Percentiles rank a stretch among this genome's conserved stretches.
Evolutionary conservation across 441 rosid species (phyloP).

Genomic region (Pelargonium australe): DNA sequence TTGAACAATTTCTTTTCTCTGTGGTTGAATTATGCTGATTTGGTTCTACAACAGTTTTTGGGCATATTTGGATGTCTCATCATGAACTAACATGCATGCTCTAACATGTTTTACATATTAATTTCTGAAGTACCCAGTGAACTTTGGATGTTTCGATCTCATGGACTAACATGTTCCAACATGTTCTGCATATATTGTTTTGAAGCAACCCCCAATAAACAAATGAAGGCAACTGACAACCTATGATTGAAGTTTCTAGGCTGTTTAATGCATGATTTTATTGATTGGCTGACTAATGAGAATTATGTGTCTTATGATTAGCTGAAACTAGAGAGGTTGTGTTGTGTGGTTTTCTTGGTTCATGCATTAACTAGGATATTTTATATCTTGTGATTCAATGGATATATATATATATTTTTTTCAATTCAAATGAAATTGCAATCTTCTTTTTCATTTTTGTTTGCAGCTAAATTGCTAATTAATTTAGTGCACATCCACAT

Average conservation of each 20-base stretch:
- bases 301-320: not conserved
- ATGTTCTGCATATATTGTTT: no score
- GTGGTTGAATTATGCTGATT: not conserved
- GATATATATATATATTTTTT: no score
- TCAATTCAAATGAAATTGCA: not conserved
- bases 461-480: no score
- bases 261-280: not conserved
- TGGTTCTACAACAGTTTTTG: not conserved
- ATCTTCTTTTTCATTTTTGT: no score
- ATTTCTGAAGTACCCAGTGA: not conserved
- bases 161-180: not conserved
- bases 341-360: constrained; percentile 1
- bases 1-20: not conserved
- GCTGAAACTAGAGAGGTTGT: not conserved
- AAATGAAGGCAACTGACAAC: not conserved
- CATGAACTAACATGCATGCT: not conserved
- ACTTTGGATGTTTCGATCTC: not conserved
- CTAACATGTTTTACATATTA: not conserved
- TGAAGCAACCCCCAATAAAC: not conserved
- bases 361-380: not conserved
- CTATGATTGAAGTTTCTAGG: not conserved
- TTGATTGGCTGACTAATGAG: not conserved
- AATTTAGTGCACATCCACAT: no score
- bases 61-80: not conserved
- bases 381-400: not conserved